Evolutionary conservation across 306 rosid species (phyloP), one percentile per base, ranked within the genome.

Genomic region (Malus sylvestris): DNA sequence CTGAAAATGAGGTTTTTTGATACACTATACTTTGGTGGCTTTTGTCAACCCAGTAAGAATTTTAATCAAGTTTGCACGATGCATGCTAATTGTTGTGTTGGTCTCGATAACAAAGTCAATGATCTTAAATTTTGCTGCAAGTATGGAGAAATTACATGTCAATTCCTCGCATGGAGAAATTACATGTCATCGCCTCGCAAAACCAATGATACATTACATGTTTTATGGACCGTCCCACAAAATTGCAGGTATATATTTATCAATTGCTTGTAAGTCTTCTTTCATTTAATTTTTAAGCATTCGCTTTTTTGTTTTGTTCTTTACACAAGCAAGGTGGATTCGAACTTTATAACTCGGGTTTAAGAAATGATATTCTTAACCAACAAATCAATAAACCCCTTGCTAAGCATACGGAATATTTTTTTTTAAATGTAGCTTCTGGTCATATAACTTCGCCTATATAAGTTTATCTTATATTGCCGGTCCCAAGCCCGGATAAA

Each of bases 11-110:
- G 88, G 83, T 90, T 90, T 70, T 80, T 92, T 8, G 84, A 85
- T 81, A 92, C 97, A 0, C 46, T 69, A 3, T 81, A 85, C 40
- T 86, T 89, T 67, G 97, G 95, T 15, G 96, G 97, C 42, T 92
- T 94, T 80, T 92, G 98, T 65, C 76, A 90, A 45, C 20, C 81
- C 3, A 78, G 89, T 53, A 57, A 27, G 38, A 83, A 90, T 67
- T 66, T 94, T 0, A 81, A 70, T 85, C 13, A 33, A 30, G 95
- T 84, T 10, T 73, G 79, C 46, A 94, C 97, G 6, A 83, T 90
- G 96, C 97, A 94, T 73, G 97, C 97, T 4, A 92, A 94, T 79
- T 94, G 93, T 35, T 94, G 97, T 73, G 62, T 86, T 38, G 97
- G 97, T 49, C 81, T 86, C 10, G 75, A 85, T 0, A 94, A 88